These are phyloP conservation scores for Lantana camara DNA, from an alignment of 257 asterid genomes.

Conservation along the genomic window DNA sequence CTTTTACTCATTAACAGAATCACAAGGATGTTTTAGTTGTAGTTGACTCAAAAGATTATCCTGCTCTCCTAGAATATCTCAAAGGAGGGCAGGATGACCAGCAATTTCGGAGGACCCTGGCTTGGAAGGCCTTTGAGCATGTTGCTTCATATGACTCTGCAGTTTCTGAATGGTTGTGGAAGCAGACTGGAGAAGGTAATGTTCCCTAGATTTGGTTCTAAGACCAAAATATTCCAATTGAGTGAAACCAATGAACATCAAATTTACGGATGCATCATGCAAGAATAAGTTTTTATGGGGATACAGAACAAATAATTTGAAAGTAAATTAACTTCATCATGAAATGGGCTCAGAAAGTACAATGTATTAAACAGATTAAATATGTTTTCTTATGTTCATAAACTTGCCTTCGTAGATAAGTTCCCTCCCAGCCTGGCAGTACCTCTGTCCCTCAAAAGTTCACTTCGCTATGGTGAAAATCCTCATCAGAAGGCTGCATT, in stretches of 20 bases:
- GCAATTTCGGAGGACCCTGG: constrained; percentile 70
- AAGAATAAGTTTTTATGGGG: background rate
- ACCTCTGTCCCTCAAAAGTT: constrained; percentile 74
- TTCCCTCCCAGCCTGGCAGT: constrained; percentile 80
- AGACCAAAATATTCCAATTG: constrained; percentile 6
- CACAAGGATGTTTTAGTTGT: constrained; percentile 94
- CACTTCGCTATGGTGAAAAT: constrained; percentile 96
- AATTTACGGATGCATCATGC: constrained; percentile 2
- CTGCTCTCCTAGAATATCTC: constrained; percentile 71
- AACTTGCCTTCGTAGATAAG: constrained; percentile 51
- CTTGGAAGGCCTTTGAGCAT: constrained; percentile 97
- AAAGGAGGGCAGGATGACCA: constrained; percentile 59
- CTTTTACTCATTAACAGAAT: constrained; percentile 57
- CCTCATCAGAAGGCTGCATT: constrained; percentile 98
- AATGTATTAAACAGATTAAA: background rate
- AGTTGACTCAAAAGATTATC: constrained; percentile 87
- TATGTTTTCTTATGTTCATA: constrained; percentile 15
- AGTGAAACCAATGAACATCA: background rate
- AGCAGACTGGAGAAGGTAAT: constrained; percentile 81
- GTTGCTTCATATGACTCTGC: constrained; percentile 98
- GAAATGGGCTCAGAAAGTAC: background rate
- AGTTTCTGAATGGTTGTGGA: constrained; percentile 98
- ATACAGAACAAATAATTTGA: constrained; percentile 15
- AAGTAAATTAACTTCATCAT: background rate
- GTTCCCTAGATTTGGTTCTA: constrained; percentile 12